phyloP scores from a whole-genome alignment of 116 monocot species.

The Cymodocea nodosa region DNA sequence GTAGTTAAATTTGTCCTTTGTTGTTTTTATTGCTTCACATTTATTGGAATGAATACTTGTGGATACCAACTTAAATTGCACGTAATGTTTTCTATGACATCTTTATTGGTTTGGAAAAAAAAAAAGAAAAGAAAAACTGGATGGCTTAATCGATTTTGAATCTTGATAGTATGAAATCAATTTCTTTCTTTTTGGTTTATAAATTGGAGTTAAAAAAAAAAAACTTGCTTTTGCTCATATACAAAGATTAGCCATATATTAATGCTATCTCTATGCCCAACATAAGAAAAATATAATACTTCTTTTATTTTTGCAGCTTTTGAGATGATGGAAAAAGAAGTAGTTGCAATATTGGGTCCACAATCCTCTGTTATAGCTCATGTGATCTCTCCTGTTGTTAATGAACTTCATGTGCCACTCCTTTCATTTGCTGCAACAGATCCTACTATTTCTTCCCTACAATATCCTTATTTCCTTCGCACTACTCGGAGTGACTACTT shows the following conservation, averaged over 20 bases:
- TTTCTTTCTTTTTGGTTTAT: background rate
- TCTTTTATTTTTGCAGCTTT: constrained; percentile 43
- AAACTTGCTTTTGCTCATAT: too few species aligned
- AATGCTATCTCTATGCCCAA: too few species aligned
- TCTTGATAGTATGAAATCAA: too few species aligned
- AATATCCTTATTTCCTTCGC: constrained; percentile 73
- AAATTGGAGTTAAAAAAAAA: too few species aligned
- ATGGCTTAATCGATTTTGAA: too few species aligned
- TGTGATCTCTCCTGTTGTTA: constrained; percentile 60
- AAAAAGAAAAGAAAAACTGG: too few species aligned
- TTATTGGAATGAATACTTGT: background rate
- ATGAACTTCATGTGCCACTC: constrained; percentile 73
- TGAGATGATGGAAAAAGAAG: constrained; percentile 70
- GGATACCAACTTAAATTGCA: background rate
- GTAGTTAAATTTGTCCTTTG: background rate
- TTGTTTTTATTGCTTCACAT: background rate
- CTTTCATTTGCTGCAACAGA: constrained; percentile 87
- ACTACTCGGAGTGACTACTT: constrained; percentile 58
- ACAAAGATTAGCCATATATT: too few species aligned
- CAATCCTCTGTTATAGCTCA: constrained; percentile 87
- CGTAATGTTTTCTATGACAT: background rate
- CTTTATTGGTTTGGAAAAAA: too few species aligned
- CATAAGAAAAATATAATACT: too few species aligned
- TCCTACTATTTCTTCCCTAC: constrained; percentile 53
- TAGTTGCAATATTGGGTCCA: constrained; percentile 75